Evolutionary conservation across 1,284 basidiomycete species (phyloP).

Genomic region (Athelia psychrophila): DNA sequence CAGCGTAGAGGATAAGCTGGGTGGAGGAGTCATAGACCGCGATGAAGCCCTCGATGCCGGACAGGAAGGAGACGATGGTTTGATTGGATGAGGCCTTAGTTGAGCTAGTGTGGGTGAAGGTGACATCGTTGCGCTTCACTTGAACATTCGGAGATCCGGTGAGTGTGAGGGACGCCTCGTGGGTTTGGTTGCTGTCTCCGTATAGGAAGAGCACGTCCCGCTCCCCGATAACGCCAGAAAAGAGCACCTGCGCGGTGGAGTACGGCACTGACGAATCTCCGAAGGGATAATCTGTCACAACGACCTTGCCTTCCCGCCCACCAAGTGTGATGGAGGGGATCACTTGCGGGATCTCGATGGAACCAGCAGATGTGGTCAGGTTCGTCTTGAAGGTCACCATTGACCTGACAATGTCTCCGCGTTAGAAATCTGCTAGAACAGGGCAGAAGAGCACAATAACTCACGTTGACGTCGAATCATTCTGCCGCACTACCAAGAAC

Average conservation of each 20-base stretch:
- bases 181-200: constrained; percentile 53
- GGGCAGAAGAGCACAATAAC: constrained; percentile 15
- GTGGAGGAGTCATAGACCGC: constrained; percentile 63
- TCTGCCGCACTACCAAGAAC: constrained; percentile 73
- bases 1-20: constrained; percentile 65
- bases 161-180: constrained; percentile 52
- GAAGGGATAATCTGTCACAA: constrained; percentile 67
- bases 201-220: constrained; percentile 71
- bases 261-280: constrained; percentile 56
- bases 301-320: constrained; percentile 68
- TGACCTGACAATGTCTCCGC: constrained; percentile 39
- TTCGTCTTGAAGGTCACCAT: constrained; percentile 53
- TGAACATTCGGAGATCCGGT: constrained; percentile 47
- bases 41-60: constrained; percentile 55
- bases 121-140: constrained; percentile 25
- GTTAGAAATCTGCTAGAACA: too few species aligned
- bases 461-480: constrained; percentile 63
- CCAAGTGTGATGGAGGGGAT: constrained; percentile 51
- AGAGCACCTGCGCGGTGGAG: constrained; percentile 68
- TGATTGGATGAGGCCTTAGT: too few species aligned
- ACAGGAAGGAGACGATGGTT: constrained; percentile 45
- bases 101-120: constrained; percentile 16
- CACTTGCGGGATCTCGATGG: constrained; percentile 51
- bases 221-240: constrained; percentile 61
- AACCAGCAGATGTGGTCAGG: constrained; percentile 48